These are phyloP conservation scores for Raphanus hybrid DNA, from an alignment of 441 rosid genomes.

Conservation along the genomic window DNA sequence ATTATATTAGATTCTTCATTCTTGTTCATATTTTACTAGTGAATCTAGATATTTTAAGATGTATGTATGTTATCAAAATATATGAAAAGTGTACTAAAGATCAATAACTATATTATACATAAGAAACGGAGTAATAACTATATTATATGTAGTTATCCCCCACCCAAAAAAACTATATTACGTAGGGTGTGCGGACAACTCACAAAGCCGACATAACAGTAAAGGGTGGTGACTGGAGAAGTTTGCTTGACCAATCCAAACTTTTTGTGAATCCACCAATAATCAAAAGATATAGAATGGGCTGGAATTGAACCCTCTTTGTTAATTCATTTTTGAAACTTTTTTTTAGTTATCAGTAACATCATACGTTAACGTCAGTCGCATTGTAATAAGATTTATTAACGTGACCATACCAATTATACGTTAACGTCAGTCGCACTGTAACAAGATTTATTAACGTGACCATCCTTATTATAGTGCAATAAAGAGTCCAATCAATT, in stretches of 20 bases:
- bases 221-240: background rate
- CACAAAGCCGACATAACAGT: slow-evolving; percentile 15
- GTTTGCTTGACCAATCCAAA: slow-evolving; percentile 15
- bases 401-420: slow-evolving; percentile 32
- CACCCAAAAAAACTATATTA: background rate
- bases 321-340: slow-evolving; percentile 10
- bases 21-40: background rate
- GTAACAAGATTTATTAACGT: slow-evolving; percentile 14
- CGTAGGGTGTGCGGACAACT: background rate
- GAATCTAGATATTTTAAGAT: background rate
- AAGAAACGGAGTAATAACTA: background rate
- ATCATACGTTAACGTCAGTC: slow-evolving; percentile 45
- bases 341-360: slow-evolving; percentile 33
- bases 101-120: background rate
- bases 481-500: slow-evolving; percentile 19
- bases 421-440: slow-evolving; percentile 16
- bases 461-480: slow-evolving; percentile 21
- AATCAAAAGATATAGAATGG: slow-evolving; percentile 14
- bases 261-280: slow-evolving; percentile 16
- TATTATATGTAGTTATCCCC: background rate
- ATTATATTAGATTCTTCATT: background rate
- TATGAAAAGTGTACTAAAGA: background rate
- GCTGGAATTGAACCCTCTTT: slow-evolving; percentile 7
- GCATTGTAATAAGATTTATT: slow-evolving; percentile 26
- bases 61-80: background rate